phyloP scores from a whole-genome alignment of 208 protist species.

The Kentomonas sorsogonicus region DNA sequence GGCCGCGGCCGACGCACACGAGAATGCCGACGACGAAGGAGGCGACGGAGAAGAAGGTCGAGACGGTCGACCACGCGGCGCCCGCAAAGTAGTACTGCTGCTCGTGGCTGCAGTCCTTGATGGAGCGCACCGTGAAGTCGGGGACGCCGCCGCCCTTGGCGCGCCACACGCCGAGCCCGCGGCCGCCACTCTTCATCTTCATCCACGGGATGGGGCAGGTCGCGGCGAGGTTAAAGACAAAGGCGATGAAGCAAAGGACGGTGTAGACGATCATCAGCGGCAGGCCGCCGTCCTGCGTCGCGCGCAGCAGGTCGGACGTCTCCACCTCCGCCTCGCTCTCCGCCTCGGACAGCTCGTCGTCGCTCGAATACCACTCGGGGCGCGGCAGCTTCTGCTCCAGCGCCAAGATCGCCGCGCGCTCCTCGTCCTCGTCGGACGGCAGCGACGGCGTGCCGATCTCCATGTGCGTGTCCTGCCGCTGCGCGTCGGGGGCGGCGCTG shows the following conservation, averaged over 20 bases:
- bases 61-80: slow-evolving; percentile 32
- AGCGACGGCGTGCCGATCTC: slow-evolving; percentile 6
- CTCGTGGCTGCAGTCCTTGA: slow-evolving; percentile 41
- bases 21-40: slow-evolving; percentile 26
- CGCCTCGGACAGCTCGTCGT: slow-evolving; percentile 26
- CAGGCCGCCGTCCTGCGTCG: slow-evolving; percentile 20
- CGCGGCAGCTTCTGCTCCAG: slow-evolving; percentile 36
- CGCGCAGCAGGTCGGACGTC: slow-evolving; percentile 25
- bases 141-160: slow-evolving; percentile 30
- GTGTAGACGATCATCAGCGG: slow-evolving; percentile 26
- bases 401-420: slow-evolving; percentile 16
- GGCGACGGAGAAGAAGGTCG: slow-evolving; percentile 21
- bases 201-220: slow-evolving; percentile 44
- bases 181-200: slow-evolving; percentile 18
- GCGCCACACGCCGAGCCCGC: slow-evolving; percentile 35
- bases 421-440: slow-evolving; percentile 8
- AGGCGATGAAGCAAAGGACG: slow-evolving; percentile 19
- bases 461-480: background rate
- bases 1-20: slow-evolving; percentile 25
- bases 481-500: background rate
- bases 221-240: slow-evolving; percentile 35
- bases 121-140: slow-evolving; percentile 19
- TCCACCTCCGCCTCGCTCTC: slow-evolving; percentile 19
- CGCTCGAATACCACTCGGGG: slow-evolving; percentile 45
- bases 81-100: slow-evolving; percentile 45